Conservation (phyloP, 768 basidiomycete genomes). For the Lactifluus volemus region DNA sequence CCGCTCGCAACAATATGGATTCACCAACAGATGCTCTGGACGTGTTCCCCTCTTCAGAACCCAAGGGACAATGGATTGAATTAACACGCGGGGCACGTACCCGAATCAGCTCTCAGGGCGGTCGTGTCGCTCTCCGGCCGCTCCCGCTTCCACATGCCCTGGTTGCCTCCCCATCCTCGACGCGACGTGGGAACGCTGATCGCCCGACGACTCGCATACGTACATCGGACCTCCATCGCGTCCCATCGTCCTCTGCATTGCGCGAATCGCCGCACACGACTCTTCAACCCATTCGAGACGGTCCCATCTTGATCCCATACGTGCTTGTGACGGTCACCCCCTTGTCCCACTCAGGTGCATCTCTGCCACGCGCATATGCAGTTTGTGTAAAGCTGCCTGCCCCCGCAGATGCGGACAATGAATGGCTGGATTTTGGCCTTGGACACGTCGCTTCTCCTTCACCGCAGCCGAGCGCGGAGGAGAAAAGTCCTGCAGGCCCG, state of each 20-base stretch:
- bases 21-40: constrained; percentile 38
- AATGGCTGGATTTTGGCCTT: constrained; percentile 72
- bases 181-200: constrained; percentile 17
- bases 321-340: constrained; percentile 48
- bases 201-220: constrained; percentile 21
- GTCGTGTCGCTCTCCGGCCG: constrained; percentile 45
- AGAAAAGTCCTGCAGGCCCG: constrained; percentile 22
- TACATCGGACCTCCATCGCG: constrained; percentile 20
- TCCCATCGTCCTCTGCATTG: constrained; percentile 21
- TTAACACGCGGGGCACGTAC: constrained; percentile 51
- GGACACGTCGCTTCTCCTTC: constrained; percentile 31
- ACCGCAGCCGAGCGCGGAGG: constrained; percentile 16
- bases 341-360: constrained; percentile 25
- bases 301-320: constrained; percentile 53
- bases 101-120: constrained; percentile 54
- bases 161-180: constrained; percentile 3
- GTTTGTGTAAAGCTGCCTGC: constrained; percentile 50
- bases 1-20: constrained; percentile 53
- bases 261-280: constrained; percentile 24
- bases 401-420: constrained; percentile 50
- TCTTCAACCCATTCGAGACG: constrained; percentile 38
- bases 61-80: constrained; percentile 55
- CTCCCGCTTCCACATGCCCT: constrained; percentile 26
- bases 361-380: constrained; percentile 42
- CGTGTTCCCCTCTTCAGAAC: constrained; percentile 52